Conservation (phyloP, 148 eudicot genomes). For the Vaccinium corymbosum region DNA sequence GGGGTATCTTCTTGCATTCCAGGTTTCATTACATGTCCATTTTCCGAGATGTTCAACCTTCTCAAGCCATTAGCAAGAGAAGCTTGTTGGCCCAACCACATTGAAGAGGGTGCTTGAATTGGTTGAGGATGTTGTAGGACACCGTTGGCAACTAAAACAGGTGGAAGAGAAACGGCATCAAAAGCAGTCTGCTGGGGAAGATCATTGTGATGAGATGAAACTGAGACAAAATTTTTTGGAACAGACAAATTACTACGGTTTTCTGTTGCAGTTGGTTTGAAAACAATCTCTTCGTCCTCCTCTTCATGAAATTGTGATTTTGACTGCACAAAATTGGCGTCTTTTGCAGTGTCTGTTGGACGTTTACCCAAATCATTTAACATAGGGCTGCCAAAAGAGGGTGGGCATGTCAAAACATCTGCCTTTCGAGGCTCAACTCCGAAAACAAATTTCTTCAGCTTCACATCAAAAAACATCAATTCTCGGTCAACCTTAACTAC, state of each 20-base stretch:
- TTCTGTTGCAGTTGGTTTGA: slow-evolving; percentile 43
- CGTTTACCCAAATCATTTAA: slow-evolving; percentile 14
- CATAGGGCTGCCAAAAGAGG: slow-evolving; percentile 19
- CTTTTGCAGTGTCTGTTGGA: slow-evolving; percentile 17
- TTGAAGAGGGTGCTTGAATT: slow-evolving; percentile 25
- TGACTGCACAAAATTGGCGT: slow-evolving; percentile 24
- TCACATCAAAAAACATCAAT: slow-evolving; percentile 36
- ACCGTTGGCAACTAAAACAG: slow-evolving; percentile 16
- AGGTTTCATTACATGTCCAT: slow-evolving; percentile 25
- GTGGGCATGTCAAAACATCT: slow-evolving; percentile 18
- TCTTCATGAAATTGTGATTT: slow-evolving; percentile 34
- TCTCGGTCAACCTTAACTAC: slow-evolving; percentile 47
- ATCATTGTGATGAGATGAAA: slow-evolving; percentile 20
- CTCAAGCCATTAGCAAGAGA: slow-evolving; percentile 34
- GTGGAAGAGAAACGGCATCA: neutral
- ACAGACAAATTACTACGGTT: slow-evolving; percentile 33
- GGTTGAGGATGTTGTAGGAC: slow-evolving; percentile 25
- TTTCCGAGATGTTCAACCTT: slow-evolving; percentile 35
- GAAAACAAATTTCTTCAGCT: slow-evolving; percentile 36
- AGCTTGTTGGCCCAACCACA: slow-evolving; percentile 37
- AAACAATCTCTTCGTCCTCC: slow-evolving; percentile 59
- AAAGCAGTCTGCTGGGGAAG: slow-evolving; percentile 21
- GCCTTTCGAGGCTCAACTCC: slow-evolving; percentile 34
- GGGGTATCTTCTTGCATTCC: slow-evolving; percentile 28
- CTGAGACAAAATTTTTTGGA: slow-evolving; percentile 13